Evolutionary conservation across 164 flowering plant genomes (phyloP).

Genomic region (Umbellularia californica): DNA sequence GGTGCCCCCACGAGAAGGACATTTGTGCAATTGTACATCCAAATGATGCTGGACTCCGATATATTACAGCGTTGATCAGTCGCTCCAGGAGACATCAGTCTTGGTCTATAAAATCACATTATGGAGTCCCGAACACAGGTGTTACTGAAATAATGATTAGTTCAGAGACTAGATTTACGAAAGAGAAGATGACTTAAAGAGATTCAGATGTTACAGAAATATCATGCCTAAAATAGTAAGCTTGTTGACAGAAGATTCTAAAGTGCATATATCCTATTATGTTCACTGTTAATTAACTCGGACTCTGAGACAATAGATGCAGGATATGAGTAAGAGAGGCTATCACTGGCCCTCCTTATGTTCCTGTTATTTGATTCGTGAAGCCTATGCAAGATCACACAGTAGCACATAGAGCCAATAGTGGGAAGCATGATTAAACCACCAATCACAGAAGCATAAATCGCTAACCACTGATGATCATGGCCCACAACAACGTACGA

Average conservation of each 20-base stretch:
- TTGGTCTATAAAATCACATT: too few relatives aligned
- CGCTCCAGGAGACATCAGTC: too few relatives aligned
- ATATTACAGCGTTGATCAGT: too few relatives aligned
- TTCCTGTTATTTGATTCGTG: slow-evolving; percentile 66
- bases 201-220: background rate
- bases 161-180: too few relatives aligned
- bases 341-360: slow-evolving; percentile 46
- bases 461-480: slow-evolving; percentile 63
- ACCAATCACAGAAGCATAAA: slow-evolving; percentile 65
- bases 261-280: slow-evolving; percentile 80
- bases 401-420: slow-evolving; percentile 88
- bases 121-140: background rate
- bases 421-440: slow-evolving; percentile 73
- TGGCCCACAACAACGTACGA: slow-evolving; percentile 80
- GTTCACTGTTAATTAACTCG: slow-evolving; percentile 59
- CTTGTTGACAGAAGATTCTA: slow-evolving; percentile 16
- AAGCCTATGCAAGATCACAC: slow-evolving; percentile 59
- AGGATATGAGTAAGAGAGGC: slow-evolving; percentile 60
- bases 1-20: background rate
- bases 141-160: too few relatives aligned
- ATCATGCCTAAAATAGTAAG: too few relatives aligned
- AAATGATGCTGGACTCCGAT: background rate
- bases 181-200: too few relatives aligned
- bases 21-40: background rate
- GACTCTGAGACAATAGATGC: slow-evolving; percentile 57